Base-by-base conservation (phyloP, 1,284 basidiomycete species). In the Leccinum subrobustum region DNA sequence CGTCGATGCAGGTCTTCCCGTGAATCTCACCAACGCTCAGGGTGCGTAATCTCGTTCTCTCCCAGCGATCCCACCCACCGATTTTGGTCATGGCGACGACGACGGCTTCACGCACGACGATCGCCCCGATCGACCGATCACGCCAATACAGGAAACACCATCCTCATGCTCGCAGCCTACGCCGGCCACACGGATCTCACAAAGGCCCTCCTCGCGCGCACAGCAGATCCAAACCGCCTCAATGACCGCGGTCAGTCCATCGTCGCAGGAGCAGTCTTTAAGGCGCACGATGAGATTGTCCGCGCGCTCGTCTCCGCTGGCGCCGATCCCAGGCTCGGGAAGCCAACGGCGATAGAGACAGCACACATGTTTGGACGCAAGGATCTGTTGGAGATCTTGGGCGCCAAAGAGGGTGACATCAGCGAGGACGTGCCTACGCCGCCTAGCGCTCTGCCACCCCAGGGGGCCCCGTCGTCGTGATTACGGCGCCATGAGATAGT, bases 101-200 rank as follows among this genome's bases (percentile, higher is more conserved):
- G 8, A 8, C 8, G 27, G 23, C 51, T 20, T 1, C 12, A 23
- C 44, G 20, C 42, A 23, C 23, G 23, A 48, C 23, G n/a, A 18
- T n/a, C 9, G n/a, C 42, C n/a, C 33, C 18, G 42, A 44, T 44
- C 18, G 16, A 8, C 4, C 44, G 47, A 50, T 23, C 23, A 25
- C 47, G 8, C 6, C 39, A 25, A 47, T 20, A 25, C 66, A 84
- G 90, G 91, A 18, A 91, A 92, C 70, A 89, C 88, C 3, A 78
- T 93, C 6, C 79, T 95, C 60, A 95, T 95, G 91, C 83, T 94
- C 47, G 87, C 90, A 2, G 82, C 91, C 3, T 95, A 95, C 72
- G 85, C 88, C 48, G 91, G 92, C 1, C 90, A 93, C 65, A 70
- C 77, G 1, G 76, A 79, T 1, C 82, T 91, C 18, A 80, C 86